A percentile compares a stretch with the other conserved stretches of the same genome.
Evolutionary conservation across 2,329 filamentous ascomycete genomes (phyloP).

Genomic region (Microsporum ferrugineum): DNA sequence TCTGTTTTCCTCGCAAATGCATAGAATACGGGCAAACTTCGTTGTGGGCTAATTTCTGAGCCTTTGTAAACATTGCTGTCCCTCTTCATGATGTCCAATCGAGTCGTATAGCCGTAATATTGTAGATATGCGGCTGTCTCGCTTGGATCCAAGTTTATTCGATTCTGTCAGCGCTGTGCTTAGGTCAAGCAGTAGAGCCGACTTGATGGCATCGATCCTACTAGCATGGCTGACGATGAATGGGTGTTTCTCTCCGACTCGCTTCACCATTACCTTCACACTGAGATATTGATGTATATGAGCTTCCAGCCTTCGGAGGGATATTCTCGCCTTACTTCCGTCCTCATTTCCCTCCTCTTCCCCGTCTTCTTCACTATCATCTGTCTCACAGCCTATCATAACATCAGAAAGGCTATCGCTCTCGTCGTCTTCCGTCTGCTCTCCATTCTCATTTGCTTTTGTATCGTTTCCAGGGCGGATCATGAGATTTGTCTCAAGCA

Average conservation of each 20-base stretch:
- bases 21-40: conserved; percentile 5
- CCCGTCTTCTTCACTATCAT: conserved; percentile 25
- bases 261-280: conserved; percentile 41
- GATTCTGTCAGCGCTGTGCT: conserved; percentile 51
- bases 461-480: conserved; percentile 34
- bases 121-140: conserved; percentile 38
- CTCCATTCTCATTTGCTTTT: conserved; percentile 16
- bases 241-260: conserved; percentile 48
- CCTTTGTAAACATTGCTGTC: conserved; percentile 45
- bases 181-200: conserved; percentile 54
- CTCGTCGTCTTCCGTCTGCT: conserved; percentile 26
- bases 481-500: conserved; percentile 58
- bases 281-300: conserved; percentile 49
- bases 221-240: conserved; percentile 49
- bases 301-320: conserved; percentile 40
- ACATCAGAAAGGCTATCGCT: conserved; percentile 17
- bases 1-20: conserved; percentile 27
- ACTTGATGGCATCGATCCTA: conserved; percentile 47
- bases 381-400: conserved; percentile 22
- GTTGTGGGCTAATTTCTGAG: conserved; percentile 21
- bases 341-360: conserved; percentile 25
- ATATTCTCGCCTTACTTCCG: conserved; percentile 22
- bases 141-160: conserved; percentile 19
- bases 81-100: conserved; percentile 49
- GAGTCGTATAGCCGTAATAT: conserved; percentile 50